Conservation (phyloP, 2,329 filamentous ascomycete species). For the Xylariaceae sp. region DNA sequence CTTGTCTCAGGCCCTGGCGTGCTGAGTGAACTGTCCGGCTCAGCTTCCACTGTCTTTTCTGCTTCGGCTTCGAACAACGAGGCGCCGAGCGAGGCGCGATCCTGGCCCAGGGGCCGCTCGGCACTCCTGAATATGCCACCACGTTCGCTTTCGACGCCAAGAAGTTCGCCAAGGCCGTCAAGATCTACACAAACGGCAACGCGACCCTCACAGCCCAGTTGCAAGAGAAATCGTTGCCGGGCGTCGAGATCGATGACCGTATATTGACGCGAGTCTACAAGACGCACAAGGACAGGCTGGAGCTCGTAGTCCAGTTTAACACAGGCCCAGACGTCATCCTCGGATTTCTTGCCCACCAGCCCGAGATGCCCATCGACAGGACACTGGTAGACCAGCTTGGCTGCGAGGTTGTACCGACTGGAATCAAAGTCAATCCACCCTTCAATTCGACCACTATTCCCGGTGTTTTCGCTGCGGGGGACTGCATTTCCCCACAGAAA, state of each 20-base stretch:
- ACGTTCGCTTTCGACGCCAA: constrained; percentile 1
- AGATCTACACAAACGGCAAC: constrained; percentile 3
- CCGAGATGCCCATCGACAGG: background rate
- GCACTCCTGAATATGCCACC: background rate
- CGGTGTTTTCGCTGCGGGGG: constrained; percentile 8
- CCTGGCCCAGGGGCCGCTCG: background rate
- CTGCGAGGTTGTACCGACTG: background rate
- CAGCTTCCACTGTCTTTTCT: constrained; percentile 6
- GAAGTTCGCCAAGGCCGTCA: constrained; percentile 2
- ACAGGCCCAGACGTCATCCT: background rate
- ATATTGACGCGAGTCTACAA: background rate
- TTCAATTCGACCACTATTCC: constrained; percentile 3
- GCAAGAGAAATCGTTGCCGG: background rate
- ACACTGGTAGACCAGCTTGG: constrained; percentile 3
- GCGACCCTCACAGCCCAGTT: background rate
- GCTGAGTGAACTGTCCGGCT: no score
- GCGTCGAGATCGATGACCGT: constrained; percentile 1
- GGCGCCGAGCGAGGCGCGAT: background rate
- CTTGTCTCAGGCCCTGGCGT: no score
- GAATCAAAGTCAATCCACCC: constrained; percentile 1
- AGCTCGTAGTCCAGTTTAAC: background rate
- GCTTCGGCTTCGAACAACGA: background rate
- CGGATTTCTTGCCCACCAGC: constrained; percentile 7
- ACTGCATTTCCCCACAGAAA: constrained; percentile 3
- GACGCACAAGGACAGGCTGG: background rate